Base-by-base conservation (phyloP, 208 protist genomes). In the Crithidia expoeki region DNA sequence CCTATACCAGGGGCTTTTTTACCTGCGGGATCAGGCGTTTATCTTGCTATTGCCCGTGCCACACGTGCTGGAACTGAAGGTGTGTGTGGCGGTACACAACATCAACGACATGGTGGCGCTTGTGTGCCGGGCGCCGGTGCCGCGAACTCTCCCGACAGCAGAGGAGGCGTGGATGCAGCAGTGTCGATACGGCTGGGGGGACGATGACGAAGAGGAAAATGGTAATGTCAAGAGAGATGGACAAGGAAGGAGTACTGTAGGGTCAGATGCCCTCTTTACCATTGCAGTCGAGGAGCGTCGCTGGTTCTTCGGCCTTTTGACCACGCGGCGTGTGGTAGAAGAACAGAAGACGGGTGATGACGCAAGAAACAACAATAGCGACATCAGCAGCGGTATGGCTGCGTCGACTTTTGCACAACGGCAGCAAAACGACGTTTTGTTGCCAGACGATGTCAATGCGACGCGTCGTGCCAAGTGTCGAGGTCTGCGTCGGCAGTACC, bases 31-130 rank as follows among this genome's bases (percentile, higher is more conserved):
- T 12, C 83, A 71, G 59, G 83, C 83, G 0, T 81, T 93, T 38
- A 78, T 93, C 28, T 74, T 89, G 47, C 73, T 89, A 10, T 44
- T 93, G 11, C 84, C 82, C 21, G 84, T 93, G 46, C 84, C 88
- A 16, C 84, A 88, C 56, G 60, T 71, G 9, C 84, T 82, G 42
- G 68, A 83, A 38, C 77, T 93, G 60, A 86, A 84, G 40, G 80
- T 93, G 44, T 87, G 82, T 50, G 73, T 90, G 19, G 88, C 84
- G 1, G 61, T 93, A 14, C 88, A 90, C 68, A 85, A 89, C 74
- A 36, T 93, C 30, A 76, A 89, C 57, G 88, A 93, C 62, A 76
- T 93, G 19, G 42, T 93, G 61, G 72, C 79, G 33, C 50, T 93
- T 11, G 62, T 93, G 36, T 72, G 76, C 7, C 75, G 85, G 58